Percentiles rank a stretch among this genome's conserved stretches.
phyloP scores from a whole-genome alignment of 257 asterid species.

The Solanum pinnatisectum region DNA sequence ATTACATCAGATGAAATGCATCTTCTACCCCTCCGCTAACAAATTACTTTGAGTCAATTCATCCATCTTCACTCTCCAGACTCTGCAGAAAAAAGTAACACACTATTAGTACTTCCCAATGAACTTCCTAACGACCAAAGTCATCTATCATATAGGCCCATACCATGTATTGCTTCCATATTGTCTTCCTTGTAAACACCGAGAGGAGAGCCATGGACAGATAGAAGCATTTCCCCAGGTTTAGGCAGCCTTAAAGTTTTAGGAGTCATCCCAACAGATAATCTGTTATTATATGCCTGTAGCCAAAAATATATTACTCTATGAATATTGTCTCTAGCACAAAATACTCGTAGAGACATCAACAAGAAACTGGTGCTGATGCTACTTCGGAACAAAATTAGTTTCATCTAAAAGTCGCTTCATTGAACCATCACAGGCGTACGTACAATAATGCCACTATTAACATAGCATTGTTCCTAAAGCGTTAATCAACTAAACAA shows the following conservation, averaged over 20 bases:
- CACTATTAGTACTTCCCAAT: neutral
- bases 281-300: conserved; percentile 53
- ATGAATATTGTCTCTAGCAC: neutral
- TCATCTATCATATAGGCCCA: neutral
- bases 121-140: neutral
- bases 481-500: neutral
- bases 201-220: conserved; percentile 90
- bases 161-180: conserved; percentile 92
- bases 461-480: neutral
- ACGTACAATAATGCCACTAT: neutral
- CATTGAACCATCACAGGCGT: neutral
- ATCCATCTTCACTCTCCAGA: conserved; percentile 8
- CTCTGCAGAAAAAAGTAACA: conserved; percentile 9
- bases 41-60: neutral
- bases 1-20: neutral
- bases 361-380: neutral
- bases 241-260: conserved; percentile 67
- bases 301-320: neutral
- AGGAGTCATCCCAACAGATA: conserved; percentile 75
- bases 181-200: conserved; percentile 85
- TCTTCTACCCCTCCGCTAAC: neutral
- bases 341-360: neutral
- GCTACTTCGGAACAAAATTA: neutral
- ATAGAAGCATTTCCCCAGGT: conserved; percentile 79
- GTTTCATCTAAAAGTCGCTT: neutral